These are phyloP conservation scores for Cyberlindnera nakhonratchasimensis DNA, from an alignment of 805 yeast genomes.

Conservation along the genomic window DNA sequence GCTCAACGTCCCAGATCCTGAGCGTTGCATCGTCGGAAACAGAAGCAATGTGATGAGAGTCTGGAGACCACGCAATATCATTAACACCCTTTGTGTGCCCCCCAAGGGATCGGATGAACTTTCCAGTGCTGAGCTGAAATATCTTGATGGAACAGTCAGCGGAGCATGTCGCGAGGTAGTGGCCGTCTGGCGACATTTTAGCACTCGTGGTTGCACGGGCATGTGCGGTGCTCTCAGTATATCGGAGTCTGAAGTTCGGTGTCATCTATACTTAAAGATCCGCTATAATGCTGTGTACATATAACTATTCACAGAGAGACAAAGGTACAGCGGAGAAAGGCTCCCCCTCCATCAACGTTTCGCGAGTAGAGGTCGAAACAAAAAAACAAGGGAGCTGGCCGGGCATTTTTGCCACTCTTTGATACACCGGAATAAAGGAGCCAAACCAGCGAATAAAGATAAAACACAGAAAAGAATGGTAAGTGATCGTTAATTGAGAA, in stretches of 20 bases:
- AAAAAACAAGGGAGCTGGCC: too few species aligned
- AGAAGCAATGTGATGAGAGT: slow-evolving; percentile 68
- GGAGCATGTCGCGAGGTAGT: slow-evolving; percentile 51
- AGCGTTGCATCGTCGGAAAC: slow-evolving; percentile 85
- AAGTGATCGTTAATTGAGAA: too few species aligned
- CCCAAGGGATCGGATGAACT: slow-evolving; percentile 30
- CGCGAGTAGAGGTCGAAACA: too few species aligned
- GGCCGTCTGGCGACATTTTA: slow-evolving; percentile 61
- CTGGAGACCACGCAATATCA: slow-evolving; percentile 75
- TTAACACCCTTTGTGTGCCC: slow-evolving; percentile 76
- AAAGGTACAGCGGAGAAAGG: neutral
- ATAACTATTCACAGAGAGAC: too few species aligned
- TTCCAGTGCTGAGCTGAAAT: slow-evolving; percentile 45
- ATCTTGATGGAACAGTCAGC: slow-evolving; percentile 58
- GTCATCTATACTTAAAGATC: too few species aligned
- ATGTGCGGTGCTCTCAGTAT: slow-evolving; percentile 2
- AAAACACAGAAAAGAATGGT: neutral
- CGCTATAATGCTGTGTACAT: too few species aligned
- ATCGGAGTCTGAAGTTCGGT: slow-evolving; percentile 5
- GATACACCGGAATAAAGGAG: too few species aligned
- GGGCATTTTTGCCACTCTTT: too few species aligned
- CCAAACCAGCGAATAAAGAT: neutral
- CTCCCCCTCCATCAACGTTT: too few species aligned
- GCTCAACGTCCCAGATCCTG: slow-evolving; percentile 61
- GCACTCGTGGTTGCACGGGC: slow-evolving; percentile 38